Evolutionary conservation across 345 rosid species (phyloP).

Genomic region (Euphorbia lathyris): DNA sequence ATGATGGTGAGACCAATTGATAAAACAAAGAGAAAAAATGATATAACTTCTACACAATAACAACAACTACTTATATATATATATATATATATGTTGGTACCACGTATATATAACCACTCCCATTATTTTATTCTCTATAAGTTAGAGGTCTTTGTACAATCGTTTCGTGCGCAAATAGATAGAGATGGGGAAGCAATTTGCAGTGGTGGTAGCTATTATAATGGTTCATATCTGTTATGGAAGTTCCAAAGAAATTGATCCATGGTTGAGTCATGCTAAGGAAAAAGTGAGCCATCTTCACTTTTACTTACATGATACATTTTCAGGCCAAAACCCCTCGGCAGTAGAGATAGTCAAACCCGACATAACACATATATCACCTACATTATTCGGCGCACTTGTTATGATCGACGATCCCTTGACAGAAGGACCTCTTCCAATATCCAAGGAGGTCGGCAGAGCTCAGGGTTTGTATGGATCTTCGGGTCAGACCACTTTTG

Average conservation of each 20-base stretch:
- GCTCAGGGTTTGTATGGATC: slow-evolving; percentile 20
- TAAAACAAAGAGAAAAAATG: no score
- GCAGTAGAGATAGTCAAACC: not conserved
- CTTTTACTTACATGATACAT: slow-evolving; percentile 7
- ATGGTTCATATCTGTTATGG: not conserved
- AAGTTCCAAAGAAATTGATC: slow-evolving; percentile 6
- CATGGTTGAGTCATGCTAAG: slow-evolving; percentile 2
- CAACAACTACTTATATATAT: no score
- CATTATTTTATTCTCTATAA: not conserved
- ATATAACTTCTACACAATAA: no score
- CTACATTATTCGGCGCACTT: not conserved
- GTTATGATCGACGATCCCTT: slow-evolving; percentile 10
- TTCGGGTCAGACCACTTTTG: not conserved
- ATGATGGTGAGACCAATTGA: no score
- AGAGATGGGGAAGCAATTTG: not conserved
- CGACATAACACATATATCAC: not conserved
- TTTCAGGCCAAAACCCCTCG: slow-evolving; percentile 2
- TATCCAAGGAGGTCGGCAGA: slow-evolving; percentile 14
- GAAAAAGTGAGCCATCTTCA: slow-evolving; percentile 4
- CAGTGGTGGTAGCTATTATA: not conserved
- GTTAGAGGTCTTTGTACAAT: not conserved
- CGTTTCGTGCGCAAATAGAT: no score
- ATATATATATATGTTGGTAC: no score
- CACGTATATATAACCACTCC: no score
- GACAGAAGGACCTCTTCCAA: slow-evolving; percentile 14